Evolutionary conservation across 2,329 filamentous ascomycete genomes (phyloP).

Genomic region (Immersiporthe knoxdaviesiana): DNA sequence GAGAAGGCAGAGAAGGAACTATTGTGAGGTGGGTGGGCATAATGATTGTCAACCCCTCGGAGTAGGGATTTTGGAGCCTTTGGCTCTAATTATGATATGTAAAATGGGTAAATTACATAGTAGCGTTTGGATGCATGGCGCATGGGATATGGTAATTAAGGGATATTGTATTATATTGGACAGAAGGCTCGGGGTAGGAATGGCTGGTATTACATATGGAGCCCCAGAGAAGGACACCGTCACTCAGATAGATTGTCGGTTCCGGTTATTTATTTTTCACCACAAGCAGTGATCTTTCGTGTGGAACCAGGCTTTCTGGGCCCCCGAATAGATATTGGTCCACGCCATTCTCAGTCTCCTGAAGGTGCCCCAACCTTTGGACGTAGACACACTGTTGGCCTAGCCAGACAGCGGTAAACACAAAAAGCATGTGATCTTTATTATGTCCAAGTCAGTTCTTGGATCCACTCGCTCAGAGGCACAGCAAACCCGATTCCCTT

Average conservation of each 20-base stretch:
- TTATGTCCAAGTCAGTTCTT: no score
- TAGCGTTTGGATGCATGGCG: background rate
- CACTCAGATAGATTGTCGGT: background rate
- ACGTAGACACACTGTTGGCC: no score
- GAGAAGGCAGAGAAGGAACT: constrained; percentile 20
- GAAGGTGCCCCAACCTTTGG: no score
- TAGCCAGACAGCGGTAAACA: no score
- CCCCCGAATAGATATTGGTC: no score
- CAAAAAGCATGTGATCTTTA: no score
- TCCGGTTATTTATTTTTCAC: background rate
- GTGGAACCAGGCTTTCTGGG: background rate
- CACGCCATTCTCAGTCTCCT: no score
- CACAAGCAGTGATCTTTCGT: background rate
- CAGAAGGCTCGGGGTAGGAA: background rate
- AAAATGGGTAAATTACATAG: background rate
- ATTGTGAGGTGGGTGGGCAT: constrained; percentile 18
- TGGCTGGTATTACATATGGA: no score
- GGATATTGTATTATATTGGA: background rate
- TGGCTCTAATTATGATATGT: background rate
- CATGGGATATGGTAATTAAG: background rate
- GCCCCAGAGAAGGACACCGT: background rate
- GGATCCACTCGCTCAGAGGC: no score
- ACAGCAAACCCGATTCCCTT: no score
- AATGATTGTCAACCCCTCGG: background rate
- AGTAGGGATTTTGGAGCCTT: background rate